A percentile compares a stretch with the other conserved stretches of the same genome.
These are phyloP conservation scores for Scutellaria galericulata DNA, from an alignment of 257 asterid species.

Conservation along the genomic window DNA sequence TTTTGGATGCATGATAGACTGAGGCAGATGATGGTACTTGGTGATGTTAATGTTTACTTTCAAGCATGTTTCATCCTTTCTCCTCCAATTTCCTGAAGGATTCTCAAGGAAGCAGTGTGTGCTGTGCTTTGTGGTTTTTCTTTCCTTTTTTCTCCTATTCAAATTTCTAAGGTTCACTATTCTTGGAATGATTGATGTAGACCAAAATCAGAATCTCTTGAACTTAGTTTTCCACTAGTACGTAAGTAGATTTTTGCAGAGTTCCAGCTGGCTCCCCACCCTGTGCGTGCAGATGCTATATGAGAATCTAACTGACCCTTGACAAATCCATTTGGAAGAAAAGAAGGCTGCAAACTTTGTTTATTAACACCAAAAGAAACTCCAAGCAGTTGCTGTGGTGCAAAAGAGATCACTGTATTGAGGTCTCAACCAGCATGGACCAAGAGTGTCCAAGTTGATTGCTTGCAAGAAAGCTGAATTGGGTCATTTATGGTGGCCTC, in stretches of 20 bases:
- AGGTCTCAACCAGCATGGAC: background rate
- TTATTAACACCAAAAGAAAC: background rate
- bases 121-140: slow-evolving; percentile 29
- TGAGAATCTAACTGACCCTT: no score
- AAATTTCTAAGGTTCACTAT: background rate
- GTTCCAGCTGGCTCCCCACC: no score
- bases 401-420: background rate
- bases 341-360: no score
- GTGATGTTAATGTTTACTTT: slow-evolving; percentile 14
- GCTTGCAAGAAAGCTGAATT: background rate
- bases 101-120: slow-evolving; percentile 10
- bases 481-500: background rate
- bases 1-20: no score
- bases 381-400: background rate
- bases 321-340: no score
- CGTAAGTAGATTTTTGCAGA: no score
- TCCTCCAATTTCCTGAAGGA: background rate
- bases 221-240: no score
- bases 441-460: slow-evolving; percentile 24
- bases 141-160: background rate
- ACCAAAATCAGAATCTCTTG: background rate
- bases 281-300: no score
- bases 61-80: slow-evolving; percentile 6
- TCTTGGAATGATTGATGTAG: slow-evolving; percentile 17
- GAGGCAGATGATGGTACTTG: no score